Conservation (phyloP, 2,329 filamentous ascomycete species). For the Xylariales sp. region DNA sequence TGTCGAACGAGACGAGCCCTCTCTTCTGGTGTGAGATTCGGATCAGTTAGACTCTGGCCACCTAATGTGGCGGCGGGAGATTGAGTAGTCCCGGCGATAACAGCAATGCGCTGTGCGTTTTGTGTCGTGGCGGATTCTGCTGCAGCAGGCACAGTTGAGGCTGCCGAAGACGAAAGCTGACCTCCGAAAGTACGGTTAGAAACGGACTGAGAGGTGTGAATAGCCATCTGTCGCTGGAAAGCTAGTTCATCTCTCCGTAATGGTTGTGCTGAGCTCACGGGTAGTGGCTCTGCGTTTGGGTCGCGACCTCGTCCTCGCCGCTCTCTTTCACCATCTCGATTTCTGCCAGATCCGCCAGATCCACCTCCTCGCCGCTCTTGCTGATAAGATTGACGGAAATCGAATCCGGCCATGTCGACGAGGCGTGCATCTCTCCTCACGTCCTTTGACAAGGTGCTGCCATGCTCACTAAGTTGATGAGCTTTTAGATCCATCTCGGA, state of each 20-base stretch:
- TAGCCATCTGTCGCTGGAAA: conserved; percentile 86
- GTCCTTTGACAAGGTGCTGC: conserved; percentile 74
- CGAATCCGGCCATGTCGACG: conserved; percentile 85
- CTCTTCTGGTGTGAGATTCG: conserved; percentile 66
- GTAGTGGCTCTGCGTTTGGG: conserved; percentile 78
- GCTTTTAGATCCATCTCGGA: conserved; percentile 93
- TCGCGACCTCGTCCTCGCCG: conserved; percentile 58
- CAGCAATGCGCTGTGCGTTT: conserved; percentile 21
- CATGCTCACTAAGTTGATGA: conserved; percentile 83
- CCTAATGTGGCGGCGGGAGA: conserved; percentile 34
- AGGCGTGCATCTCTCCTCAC: conserved; percentile 75
- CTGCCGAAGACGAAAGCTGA: conserved; percentile 59
- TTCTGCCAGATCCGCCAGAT: conserved; percentile 31
- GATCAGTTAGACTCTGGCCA: conserved; percentile 46
- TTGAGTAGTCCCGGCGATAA: conserved; percentile 20
- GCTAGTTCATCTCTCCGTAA: conserved; percentile 83
- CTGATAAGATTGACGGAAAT: conserved; percentile 70
- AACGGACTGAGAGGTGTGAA: conserved; percentile 80
- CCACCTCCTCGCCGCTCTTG: conserved; percentile 49
- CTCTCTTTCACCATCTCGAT: conserved; percentile 29
- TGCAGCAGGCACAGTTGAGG: conserved; percentile 18
- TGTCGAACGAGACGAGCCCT: conserved; percentile 78
- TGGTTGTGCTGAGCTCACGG: conserved; percentile 72
- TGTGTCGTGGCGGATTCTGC: conserved; percentile 37
- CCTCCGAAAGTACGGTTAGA: conserved; percentile 81